phyloP scores from a whole-genome alignment of 169 alveolate genomes.

The Eimeria acervulina region DNA sequence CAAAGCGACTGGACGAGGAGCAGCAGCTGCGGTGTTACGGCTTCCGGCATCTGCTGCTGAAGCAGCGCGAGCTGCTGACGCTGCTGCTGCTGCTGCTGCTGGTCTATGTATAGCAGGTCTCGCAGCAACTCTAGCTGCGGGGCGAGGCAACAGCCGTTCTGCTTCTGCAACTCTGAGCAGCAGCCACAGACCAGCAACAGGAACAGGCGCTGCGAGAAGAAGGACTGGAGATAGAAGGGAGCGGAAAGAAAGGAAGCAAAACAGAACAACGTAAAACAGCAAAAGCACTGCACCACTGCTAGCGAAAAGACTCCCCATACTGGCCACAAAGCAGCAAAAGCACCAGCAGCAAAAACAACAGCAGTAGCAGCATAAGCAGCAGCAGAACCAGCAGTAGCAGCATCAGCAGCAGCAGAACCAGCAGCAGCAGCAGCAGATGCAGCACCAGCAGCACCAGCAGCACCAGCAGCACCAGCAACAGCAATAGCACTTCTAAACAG shows the following conservation, averaged over 20 bases:
- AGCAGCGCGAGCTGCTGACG: slow-evolving; percentile 47
- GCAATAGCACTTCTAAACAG: too few relatives aligned
- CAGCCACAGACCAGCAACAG: background rate
- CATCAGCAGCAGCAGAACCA: too few relatives aligned
- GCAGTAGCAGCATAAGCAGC: background rate
- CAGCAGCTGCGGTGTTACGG: slow-evolving; percentile 76
- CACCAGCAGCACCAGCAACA: background rate
- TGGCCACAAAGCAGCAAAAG: background rate
- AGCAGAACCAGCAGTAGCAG: background rate
- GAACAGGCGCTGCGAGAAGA: too few relatives aligned
- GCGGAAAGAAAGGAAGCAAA: background rate
- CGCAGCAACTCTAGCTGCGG: slow-evolving; percentile 80
- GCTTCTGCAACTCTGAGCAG: slow-evolving; percentile 27
- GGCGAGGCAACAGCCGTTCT: slow-evolving; percentile 79
- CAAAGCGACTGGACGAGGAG: slow-evolving; percentile 6
- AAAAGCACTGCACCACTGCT: background rate
- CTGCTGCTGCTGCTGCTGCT: slow-evolving; percentile 55
- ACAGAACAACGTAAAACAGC: too few relatives aligned
- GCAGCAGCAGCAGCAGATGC: background rate
- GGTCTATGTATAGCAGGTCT: slow-evolving; percentile 67
- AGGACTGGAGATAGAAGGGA: background rate
- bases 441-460: background rate
- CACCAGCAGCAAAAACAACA: too few relatives aligned
- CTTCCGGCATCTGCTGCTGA: slow-evolving; percentile 49
- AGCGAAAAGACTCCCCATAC: background rate